Percentiles rank a stretch among this genome's conserved stretches.
Evolutionary conservation across 306 rosid species (phyloP).

Genomic region (Biancaea sappan): DNA sequence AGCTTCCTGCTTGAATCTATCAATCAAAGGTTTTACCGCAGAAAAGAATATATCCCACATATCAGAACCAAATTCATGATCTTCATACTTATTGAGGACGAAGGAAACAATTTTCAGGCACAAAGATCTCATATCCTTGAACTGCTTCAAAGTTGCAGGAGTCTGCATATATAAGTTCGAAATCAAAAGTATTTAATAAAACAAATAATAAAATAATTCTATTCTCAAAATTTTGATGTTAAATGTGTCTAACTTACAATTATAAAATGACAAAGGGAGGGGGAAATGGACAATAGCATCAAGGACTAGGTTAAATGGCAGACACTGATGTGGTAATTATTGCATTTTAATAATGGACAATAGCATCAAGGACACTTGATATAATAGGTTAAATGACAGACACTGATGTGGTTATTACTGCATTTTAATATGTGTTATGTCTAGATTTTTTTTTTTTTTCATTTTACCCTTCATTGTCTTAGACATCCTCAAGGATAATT

Average conservation of each 20-base stretch:
- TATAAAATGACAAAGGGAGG: not conserved
- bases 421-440: not conserved
- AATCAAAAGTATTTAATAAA: constrained; percentile 15
- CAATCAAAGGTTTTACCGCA: constrained; percentile 68
- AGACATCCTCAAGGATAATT: not conserved
- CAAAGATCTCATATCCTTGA: constrained; percentile 87
- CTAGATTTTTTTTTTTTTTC: not conserved
- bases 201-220: constrained; percentile 4
- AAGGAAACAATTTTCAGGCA: constrained; percentile 73
- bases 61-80: constrained; percentile 64
- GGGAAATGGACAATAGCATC: not conserved
- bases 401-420: not conserved
- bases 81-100: constrained; percentile 74
- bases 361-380: not conserved
- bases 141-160: constrained; percentile 54
- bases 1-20: constrained; percentile 77
- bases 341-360: no score
- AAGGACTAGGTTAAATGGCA: not conserved
- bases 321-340: not conserved
- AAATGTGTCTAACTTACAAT: not conserved
- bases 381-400: not conserved
- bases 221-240: no score
- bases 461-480: not conserved
- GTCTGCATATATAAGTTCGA: constrained; percentile 52
- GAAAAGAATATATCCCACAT: constrained; percentile 81